These are phyloP conservation scores for Verticillium albo-atrum DNA, from an alignment of 2,329 filamentous ascomycete species.

Conservation along the genomic window DNA sequence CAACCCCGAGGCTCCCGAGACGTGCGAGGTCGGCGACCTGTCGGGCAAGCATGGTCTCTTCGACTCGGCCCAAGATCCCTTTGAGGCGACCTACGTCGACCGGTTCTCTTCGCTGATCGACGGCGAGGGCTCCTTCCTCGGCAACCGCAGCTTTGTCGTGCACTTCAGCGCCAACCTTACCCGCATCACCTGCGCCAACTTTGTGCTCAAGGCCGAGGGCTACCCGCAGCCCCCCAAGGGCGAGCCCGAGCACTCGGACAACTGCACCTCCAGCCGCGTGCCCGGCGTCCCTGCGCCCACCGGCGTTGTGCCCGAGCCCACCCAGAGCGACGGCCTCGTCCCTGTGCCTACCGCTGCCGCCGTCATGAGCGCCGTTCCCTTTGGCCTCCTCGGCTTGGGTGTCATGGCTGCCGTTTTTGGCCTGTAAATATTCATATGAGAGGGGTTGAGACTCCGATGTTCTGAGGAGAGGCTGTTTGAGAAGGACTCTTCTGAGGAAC, in stretches of 20 bases:
- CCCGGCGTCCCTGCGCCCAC: constrained; percentile 1
- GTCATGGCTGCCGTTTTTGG: constrained; percentile 1
- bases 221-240: constrained; percentile 1
- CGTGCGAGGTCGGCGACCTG: constrained; percentile 74
- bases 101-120: constrained; percentile 50
- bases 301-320: not conserved
- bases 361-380: not conserved
- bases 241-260: constrained; percentile 1
- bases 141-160: constrained; percentile 60
- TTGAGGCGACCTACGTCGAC: constrained; percentile 48
- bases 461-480: not conserved
- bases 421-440: constrained; percentile 1
- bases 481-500: not conserved
- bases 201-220: constrained; percentile 28
- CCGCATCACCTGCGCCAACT: constrained; percentile 62
- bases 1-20: constrained; percentile 48
- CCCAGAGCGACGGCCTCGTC: not conserved
- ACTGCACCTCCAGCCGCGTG: constrained; percentile 5
- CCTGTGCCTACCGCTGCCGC: constrained; percentile 1
- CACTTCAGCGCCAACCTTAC: constrained; percentile 58
- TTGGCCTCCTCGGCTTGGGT: not conserved
- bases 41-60: constrained; percentile 69
- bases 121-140: constrained; percentile 54
- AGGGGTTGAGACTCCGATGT: no score
- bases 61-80: constrained; percentile 36